Base-by-base conservation (phyloP, 257 asterid genomes). In the Gentiana macrophylla region DNA sequence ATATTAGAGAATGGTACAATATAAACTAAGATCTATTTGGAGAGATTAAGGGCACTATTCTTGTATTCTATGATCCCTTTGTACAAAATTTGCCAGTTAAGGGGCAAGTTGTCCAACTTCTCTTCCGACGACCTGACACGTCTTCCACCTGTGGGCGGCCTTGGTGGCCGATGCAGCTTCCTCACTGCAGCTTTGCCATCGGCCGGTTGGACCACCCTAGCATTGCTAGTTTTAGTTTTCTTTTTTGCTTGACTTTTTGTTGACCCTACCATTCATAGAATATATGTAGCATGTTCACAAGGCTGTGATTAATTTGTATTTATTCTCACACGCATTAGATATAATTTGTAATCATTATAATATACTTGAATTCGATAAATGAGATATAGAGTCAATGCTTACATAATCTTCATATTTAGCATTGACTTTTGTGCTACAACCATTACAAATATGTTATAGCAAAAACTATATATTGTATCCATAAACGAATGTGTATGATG, bases 1-100 rank as follows among this genome's bases (percentile, higher is more conserved):
- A 5, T 12, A 24, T 24, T 24, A 24, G 24, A 24, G 24, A 24
- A 24, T 24, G 24, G 24, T 24, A 24, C 24, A 49, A n/a, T 15
- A 50, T 1, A 15, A 50, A 24, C 49, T 8, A 8, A 35, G 15
- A 13, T 13, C 63, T 55, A 69, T 33, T 62, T 33, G 44, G 35
- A 56, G 49, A 66, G 73, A 71, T 70, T 77, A 51, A 74, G 72
- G 7, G 59, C 77, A 41, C 46, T 41, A 10, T 41, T 41, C 78
- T 73, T 84, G 56, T 35, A 38, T 52, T 71, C 59, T 52, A 84
- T 64, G 67, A 87, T 87, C 57, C 96, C 96, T 69, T 70, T 77
- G 47, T 84, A 87, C 79, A 84, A 50, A 52, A 62, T 81, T 64
- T 84, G 94, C 94, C 96, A 72, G 61, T 87, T 87, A 36, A 62